Conservation (phyloP, 306 rosid genomes). For the Quercus mongolica region DNA sequence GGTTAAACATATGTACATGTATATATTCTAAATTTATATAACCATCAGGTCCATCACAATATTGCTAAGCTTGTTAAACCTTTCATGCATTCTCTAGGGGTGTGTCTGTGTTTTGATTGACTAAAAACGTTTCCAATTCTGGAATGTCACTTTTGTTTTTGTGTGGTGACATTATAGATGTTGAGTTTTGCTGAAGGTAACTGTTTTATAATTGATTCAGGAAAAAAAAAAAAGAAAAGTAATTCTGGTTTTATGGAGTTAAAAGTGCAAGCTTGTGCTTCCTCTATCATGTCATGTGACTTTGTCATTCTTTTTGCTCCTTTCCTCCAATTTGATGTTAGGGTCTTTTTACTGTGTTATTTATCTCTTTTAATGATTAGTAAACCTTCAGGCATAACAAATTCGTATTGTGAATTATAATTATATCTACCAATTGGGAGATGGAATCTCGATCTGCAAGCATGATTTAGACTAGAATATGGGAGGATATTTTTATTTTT, state of each 20-base stretch:
- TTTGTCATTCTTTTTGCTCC: background rate
- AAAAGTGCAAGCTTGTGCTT: too few relatives aligned
- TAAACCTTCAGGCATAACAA: background rate
- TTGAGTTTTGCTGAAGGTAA: background rate
- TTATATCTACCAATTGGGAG: background rate
- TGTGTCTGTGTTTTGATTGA: background rate
- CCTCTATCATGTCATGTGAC: background rate
- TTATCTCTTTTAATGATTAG: background rate
- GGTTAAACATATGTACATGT: background rate
- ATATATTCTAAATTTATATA: background rate
- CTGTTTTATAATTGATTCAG: background rate
- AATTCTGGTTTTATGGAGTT: too few relatives aligned
- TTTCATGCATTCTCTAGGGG: background rate
- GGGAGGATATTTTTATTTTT: background rate
- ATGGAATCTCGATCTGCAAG: background rate
- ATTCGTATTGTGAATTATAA: background rate
- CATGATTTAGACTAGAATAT: background rate
- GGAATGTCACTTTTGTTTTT: conserved; percentile 6
- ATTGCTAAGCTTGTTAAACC: background rate
- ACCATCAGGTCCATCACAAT: background rate
- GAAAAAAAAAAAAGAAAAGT: background rate
- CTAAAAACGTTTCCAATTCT: background rate
- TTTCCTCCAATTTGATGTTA: background rate
- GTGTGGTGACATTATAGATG: background rate
- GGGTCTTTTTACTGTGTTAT: background rate